Percentiles rank a stretch among this genome's conserved stretches.
phyloP scores from a whole-genome alignment of 345 rosid species.

The Mallotus nudiflorus region DNA sequence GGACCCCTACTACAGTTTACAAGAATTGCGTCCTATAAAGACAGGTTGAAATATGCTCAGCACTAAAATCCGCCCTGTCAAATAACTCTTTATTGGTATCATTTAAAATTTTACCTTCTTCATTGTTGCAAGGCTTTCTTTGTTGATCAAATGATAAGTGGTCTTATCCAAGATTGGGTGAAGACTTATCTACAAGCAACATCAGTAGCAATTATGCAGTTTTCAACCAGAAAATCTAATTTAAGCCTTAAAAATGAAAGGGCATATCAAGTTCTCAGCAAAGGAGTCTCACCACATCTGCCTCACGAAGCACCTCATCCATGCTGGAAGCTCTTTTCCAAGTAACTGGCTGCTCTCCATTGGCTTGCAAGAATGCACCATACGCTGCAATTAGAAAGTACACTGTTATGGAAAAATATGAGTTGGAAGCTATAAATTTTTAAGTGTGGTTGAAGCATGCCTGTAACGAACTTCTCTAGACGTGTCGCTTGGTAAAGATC shows the following conservation, averaged over 20 bases:
- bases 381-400: slow-evolving; percentile 52
- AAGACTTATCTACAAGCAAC: slow-evolving; percentile 77
- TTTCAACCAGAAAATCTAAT: slow-evolving; percentile 2
- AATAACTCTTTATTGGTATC: not conserved
- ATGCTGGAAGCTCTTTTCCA: slow-evolving; percentile 89
- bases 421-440: not conserved
- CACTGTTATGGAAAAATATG: slow-evolving; percentile 9
- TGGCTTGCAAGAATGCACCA: slow-evolving; percentile 78
- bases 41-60: not conserved
- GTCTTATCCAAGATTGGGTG: slow-evolving; percentile 94
- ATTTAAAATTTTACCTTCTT: slow-evolving; percentile 59
- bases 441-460: slow-evolving; percentile 30
- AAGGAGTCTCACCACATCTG: slow-evolving; percentile 64
- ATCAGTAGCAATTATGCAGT: slow-evolving; percentile 13
- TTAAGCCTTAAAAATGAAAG: not conserved
- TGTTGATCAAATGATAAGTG: slow-evolving; percentile 90
- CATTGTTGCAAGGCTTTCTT: slow-evolving; percentile 87
- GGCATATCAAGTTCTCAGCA: slow-evolving; percentile 2
- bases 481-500: slow-evolving; percentile 95
- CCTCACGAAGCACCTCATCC: slow-evolving; percentile 91
- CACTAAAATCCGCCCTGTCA: not conserved
- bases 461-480: slow-evolving; percentile 90
- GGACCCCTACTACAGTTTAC: slow-evolving; percentile 97
- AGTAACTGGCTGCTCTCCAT: slow-evolving; percentile 78
- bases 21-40: slow-evolving; percentile 82